A percentile compares a stretch with the other conserved stretches of the same genome.
Conservation (phyloP, 441 rosid species). For the Erodium moschatum region DNA sequence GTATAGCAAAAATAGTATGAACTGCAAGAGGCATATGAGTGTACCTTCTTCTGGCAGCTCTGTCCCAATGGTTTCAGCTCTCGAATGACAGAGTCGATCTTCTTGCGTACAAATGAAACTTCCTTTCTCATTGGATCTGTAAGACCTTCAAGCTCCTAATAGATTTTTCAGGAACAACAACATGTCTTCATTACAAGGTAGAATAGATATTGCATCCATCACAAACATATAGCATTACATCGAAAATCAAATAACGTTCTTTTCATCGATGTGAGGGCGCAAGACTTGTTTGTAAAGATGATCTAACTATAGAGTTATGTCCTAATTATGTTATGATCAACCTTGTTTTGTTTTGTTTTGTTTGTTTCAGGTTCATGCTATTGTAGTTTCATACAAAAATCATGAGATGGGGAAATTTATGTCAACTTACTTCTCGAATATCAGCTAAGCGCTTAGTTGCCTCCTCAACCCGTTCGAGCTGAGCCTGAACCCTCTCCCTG, state of each 20-base stretch:
- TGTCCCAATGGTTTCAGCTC: conserved; percentile 70
- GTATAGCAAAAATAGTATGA: background rate
- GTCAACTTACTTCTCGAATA: conserved; percentile 49
- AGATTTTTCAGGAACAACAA: background rate
- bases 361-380: background rate
- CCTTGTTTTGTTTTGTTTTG: background rate
- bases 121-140: conserved; percentile 82
- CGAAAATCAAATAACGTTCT: too few relatives aligned
- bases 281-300: background rate
- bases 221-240: background rate
- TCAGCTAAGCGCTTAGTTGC: conserved; percentile 48
- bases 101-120: conserved; percentile 51
- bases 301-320: background rate
- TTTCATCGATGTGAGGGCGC: background rate
- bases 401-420: background rate
- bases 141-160: conserved; percentile 77
- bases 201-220: background rate
- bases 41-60: conserved; percentile 79
- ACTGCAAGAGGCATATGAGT: background rate
- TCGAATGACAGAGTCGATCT: conserved; percentile 47
- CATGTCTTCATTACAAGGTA: background rate
- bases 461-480: conserved; percentile 47
- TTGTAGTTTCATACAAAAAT: background rate
- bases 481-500: conserved; percentile 38
- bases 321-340: background rate